Evolutionary conservation across 805 yeast genomes (phyloP).

Genomic region (Kazachstania kunashirensis): DNA sequence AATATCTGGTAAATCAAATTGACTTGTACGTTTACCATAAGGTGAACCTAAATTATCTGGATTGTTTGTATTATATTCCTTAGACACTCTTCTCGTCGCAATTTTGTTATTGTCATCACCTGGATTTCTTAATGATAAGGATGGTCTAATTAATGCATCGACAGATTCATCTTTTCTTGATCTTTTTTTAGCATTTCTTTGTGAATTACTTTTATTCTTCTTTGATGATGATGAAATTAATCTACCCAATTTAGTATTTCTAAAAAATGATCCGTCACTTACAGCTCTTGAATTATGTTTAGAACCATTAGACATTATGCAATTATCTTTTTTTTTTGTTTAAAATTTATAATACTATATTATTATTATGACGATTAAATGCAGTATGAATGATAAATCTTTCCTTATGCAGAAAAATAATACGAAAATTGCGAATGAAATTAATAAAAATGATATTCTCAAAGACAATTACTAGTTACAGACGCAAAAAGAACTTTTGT

Average conservation of each 20-base stretch:
- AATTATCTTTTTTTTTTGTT: too few species aligned
- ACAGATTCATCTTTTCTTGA: neutral
- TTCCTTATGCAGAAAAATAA: too few species aligned
- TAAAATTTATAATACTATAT: too few species aligned
- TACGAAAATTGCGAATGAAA: too few species aligned
- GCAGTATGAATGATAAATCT: too few species aligned
- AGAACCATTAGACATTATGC: neutral
- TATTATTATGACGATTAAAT: too few species aligned
- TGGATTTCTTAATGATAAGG: constrained; percentile 9
- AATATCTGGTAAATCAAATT: constrained; percentile 20
- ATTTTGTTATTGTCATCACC: constrained; percentile 13
- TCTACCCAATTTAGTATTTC: constrained; percentile 5
- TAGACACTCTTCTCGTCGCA: constrained; percentile 15
- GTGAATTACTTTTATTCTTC: neutral
- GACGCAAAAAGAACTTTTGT: too few species aligned
- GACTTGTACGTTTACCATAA: neutral
- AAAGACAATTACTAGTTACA: too few species aligned
- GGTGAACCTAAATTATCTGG: neutral
- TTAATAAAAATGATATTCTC: too few species aligned
- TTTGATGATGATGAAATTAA: neutral
- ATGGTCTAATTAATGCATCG: constrained; percentile 4
- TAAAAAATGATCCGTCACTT: constrained; percentile 11
- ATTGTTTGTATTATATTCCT: constrained; percentile 4
- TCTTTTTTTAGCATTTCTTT: neutral
- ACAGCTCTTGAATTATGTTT: constrained; percentile 4